Base-by-base conservation (phyloP, 495 filamentous ascomycete genomes). In the Hyaloscypha hepaticicola region DNA sequence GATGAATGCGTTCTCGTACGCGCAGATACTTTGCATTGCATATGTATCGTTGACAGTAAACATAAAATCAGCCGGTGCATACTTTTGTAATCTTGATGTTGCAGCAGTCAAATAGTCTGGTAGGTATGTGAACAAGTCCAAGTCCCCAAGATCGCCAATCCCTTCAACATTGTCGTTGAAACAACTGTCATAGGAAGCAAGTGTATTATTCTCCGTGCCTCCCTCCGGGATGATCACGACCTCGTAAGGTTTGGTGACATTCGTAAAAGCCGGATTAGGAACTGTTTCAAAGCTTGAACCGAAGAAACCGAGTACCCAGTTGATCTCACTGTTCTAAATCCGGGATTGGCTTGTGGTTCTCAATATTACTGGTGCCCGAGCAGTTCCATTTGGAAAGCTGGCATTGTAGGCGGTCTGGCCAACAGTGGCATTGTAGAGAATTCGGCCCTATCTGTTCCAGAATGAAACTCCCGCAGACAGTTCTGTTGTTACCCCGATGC, bases 381-480 rank as follows among this genome's bases (percentile, higher is more conserved):
- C 65, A 12, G 79, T 82, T 7, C 77, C 80, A 70, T 84, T 82
- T 0, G 75, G 68, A 65, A 72, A 80, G 28, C 72, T 76, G 9
- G 73, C 64, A 62, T 81, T 76, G 72, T 80, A 86, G 3, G 70
- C 60, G 0, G 78, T 65, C 31, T 80, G 72, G 11, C 75, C 78
- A 21, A 67, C 34, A 3, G 72, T 69, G 9, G 82, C 80, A 29
- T 78, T 79, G 66, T 79, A 84, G 21, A 85, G 65, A 9, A 76
- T 71, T 28, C 82, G 75, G 3, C 82, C 82, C 58, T 86, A 86
- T n/a, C 76, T 68, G 58, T 77, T 79, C 83, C 82, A 84, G 65
- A 83, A 80, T 19, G 70, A 58, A 0, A 80, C 80, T 16, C 83
- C 82, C 12, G 82, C 69, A 31, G 73, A 72, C 28, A 80, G 80